These are phyloP conservation scores for Nelumbo lutea DNA, from an alignment of 164 flowering plant genomes.

Conservation along the genomic window DNA sequence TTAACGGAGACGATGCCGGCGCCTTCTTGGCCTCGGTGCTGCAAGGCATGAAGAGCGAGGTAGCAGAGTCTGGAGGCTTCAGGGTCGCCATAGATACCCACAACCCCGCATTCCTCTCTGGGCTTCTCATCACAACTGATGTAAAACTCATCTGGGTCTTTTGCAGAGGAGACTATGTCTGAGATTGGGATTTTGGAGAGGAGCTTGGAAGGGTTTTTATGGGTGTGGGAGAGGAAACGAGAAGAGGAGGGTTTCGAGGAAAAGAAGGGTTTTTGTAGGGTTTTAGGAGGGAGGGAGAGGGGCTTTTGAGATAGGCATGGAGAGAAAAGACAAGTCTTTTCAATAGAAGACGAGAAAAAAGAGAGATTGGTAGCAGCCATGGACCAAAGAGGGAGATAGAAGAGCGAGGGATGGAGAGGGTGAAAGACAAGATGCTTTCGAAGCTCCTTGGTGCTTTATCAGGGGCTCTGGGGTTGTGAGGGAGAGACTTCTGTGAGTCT, in stretches of 20 bases:
- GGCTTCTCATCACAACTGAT: slow-evolving; percentile 34
- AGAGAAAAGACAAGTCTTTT: not conserved
- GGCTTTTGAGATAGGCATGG: slow-evolving; percentile 3
- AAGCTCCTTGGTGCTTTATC: too few species aligned
- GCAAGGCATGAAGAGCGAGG: slow-evolving; percentile 85
- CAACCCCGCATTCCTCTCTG: slow-evolving; percentile 91
- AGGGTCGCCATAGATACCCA: slow-evolving; percentile 75
- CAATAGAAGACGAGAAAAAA: slow-evolving; percentile 20
- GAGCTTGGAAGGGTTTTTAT: slow-evolving; percentile 12
- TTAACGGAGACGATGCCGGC: slow-evolving; percentile 82
- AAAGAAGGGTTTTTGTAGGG: not conserved
- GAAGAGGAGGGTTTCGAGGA: not conserved
- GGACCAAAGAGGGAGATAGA: not conserved
- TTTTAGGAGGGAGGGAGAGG: not conserved
- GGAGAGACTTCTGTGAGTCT: too few species aligned
- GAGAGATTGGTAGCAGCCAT: slow-evolving; percentile 31
- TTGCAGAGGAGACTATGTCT: slow-evolving; percentile 5
- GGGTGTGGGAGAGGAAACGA: slow-evolving; percentile 13
- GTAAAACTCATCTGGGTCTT: not conserved
- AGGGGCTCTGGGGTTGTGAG: too few species aligned
- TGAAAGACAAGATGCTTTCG: too few species aligned
- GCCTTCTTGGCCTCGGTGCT: slow-evolving; percentile 96
- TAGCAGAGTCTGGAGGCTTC: slow-evolving; percentile 81
- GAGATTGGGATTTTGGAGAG: slow-evolving; percentile 16
- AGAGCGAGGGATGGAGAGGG: not conserved